Conservation (phyloP, 2,329 filamentous ascomycete genomes). For the Talaromyces piceae region DNA sequence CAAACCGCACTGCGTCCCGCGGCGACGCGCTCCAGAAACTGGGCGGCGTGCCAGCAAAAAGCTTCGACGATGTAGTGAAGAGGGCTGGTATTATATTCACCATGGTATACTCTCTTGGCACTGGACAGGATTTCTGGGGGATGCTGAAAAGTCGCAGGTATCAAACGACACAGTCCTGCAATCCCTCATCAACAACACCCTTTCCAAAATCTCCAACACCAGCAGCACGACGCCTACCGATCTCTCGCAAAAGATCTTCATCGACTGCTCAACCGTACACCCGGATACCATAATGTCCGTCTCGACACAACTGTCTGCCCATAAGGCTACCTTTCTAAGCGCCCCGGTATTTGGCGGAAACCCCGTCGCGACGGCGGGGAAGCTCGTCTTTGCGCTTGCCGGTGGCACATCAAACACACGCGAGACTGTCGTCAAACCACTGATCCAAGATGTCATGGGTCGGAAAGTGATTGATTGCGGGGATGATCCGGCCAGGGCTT, state of each 20-base stretch:
- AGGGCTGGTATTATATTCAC: constrained; percentile 35
- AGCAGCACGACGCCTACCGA: no score
- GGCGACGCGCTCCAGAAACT: constrained; percentile 30
- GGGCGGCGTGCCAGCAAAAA: constrained; percentile 26
- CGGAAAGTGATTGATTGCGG: constrained; percentile 37
- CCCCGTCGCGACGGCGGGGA: constrained; percentile 37
- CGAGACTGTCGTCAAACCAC: constrained; percentile 28
- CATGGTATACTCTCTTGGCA: constrained; percentile 22
- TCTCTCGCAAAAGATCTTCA: constrained; percentile 66
- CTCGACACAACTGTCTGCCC: constrained; percentile 24
- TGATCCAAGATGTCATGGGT: constrained; percentile 39
- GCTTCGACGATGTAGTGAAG: constrained; percentile 27
- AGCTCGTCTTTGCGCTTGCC: constrained; percentile 39
- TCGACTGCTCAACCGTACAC: constrained; percentile 82
- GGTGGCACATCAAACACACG: constrained; percentile 27
- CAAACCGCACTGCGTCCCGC: constrained; percentile 36
- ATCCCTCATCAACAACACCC: constrained; percentile 21
- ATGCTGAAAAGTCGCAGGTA: constrained; percentile 19
- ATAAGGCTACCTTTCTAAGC: constrained; percentile 31
- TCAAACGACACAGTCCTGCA: constrained; percentile 36
- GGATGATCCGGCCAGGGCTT: constrained; percentile 36
- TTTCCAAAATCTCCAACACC: no score
- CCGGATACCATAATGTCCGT: constrained; percentile 54
- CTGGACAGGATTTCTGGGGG: background rate
- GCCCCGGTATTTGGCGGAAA: constrained; percentile 41